Evolutionary conservation across 331 rosid species (phyloP).

Genomic region (Malus hybrid): DNA sequence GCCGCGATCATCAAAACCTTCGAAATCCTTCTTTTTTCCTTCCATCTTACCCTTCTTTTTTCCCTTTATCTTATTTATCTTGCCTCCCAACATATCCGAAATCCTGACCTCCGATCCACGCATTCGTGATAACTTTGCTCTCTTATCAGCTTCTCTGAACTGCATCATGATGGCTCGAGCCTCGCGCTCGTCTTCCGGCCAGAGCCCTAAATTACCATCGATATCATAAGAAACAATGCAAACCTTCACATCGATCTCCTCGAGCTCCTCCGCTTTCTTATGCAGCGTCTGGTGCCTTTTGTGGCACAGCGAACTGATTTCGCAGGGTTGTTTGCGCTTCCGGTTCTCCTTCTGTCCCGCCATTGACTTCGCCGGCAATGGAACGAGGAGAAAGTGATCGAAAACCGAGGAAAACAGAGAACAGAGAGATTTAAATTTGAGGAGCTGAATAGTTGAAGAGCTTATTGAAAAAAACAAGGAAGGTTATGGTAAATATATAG

Average conservation of each 20-base stretch:
- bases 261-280: neutral
- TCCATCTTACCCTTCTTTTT: neutral
- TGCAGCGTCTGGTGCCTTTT: neutral
- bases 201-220: neutral
- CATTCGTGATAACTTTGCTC: no score
- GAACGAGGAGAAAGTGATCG: neutral
- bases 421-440: neutral
- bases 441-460: neutral
- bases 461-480: neutral
- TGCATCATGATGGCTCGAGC: neutral
- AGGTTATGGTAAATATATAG: neutral
- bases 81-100: neutral
- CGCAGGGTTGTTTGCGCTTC: neutral
- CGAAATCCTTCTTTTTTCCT: neutral
- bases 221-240: neutral
- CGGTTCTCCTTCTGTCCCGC: neutral
- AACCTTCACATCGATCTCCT: neutral
- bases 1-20: neutral
- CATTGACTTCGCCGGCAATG: neutral
- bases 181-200: neutral
- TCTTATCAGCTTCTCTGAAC: neutral
- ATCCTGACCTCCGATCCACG: neutral
- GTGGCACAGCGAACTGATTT: neutral
- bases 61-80: no score
- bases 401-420: no score